Percentiles rank a stretch among this genome's conserved stretches.
Evolutionary conservation across 805 yeast species (phyloP).

Genomic region (Schizosaccharomyces osmophilus): DNA sequence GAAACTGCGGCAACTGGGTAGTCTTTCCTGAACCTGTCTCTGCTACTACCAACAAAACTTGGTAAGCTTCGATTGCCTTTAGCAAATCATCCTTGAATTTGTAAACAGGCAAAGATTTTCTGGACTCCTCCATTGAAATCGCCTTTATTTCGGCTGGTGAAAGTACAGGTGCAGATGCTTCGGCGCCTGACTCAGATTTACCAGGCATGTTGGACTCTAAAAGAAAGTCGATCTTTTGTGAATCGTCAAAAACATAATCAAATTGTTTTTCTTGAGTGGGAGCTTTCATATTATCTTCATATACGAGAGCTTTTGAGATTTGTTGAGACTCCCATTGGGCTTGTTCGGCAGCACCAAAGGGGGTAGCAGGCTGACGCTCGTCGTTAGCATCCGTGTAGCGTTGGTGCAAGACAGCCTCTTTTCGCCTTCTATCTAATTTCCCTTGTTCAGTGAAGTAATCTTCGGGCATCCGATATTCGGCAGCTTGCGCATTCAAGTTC

Average conservation of each 20-base stretch:
- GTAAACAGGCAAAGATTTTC: slow-evolving; percentile 56
- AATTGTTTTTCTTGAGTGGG: slow-evolving; percentile 20
- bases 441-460: slow-evolving; percentile 31
- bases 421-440: slow-evolving; percentile 28
- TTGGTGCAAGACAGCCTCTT: slow-evolving; percentile 24
- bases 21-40: slow-evolving; percentile 91
- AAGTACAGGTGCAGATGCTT: slow-evolving; percentile 12
- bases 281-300: slow-evolving; percentile 3
- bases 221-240: slow-evolving; percentile 34
- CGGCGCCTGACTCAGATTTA: slow-evolving; percentile 13
- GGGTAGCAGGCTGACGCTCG: not conserved
- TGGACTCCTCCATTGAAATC: slow-evolving; percentile 12
- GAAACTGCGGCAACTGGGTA: slow-evolving; percentile 73
- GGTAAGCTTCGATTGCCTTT: slow-evolving; percentile 33
- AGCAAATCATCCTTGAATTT: slow-evolving; percentile 35
- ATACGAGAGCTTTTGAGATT: slow-evolving; percentile 16
- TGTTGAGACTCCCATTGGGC: slow-evolving; percentile 32
- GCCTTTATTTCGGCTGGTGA: too few relatives aligned
- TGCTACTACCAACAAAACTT: slow-evolving; percentile 53
- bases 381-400: slow-evolving; percentile 13
- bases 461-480: slow-evolving; percentile 31
- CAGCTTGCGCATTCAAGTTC: slow-evolving; percentile 14
- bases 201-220: slow-evolving; percentile 17
- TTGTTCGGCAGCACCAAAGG: slow-evolving; percentile 9
- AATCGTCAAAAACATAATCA: slow-evolving; percentile 53